phyloP scores from a whole-genome alignment of 202 grass and related monocot species.

The Schoenoplectus triqueter region DNA sequence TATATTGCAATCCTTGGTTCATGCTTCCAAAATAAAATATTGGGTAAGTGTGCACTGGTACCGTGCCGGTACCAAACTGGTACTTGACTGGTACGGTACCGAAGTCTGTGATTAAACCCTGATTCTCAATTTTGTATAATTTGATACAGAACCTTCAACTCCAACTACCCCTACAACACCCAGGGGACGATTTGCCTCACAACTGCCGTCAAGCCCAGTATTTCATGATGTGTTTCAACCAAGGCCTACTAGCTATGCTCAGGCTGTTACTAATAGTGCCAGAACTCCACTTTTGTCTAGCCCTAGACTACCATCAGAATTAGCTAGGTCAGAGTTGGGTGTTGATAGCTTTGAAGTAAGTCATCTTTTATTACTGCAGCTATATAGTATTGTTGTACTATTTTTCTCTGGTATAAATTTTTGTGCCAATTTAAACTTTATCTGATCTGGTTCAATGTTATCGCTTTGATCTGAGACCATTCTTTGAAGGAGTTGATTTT shows the following conservation, averaged over 20 bases:
- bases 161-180: conserved; percentile 47
- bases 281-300: conserved; percentile 38
- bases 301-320: conserved; percentile 23
- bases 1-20: conserved; percentile 33
- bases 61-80: not conserved
- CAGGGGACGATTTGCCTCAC: conserved; percentile 48
- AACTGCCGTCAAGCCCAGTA: conserved; percentile 58
- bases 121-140: conserved; percentile 33
- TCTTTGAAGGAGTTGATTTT: conserved; percentile 55
- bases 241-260: conserved; percentile 72
- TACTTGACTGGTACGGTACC: conserved; percentile 29
- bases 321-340: conserved; percentile 25
- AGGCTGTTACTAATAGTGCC: conserved; percentile 65
- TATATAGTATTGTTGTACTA: conserved; percentile 7
- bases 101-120: not conserved
- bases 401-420: conserved; percentile 30
- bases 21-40: conserved; percentile 1
- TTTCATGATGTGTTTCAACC: conserved; percentile 91
- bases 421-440: conserved; percentile 69
- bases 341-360: conserved; percentile 83
- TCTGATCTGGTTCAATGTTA: conserved; percentile 70
- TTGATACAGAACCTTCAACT: conserved; percentile 69
- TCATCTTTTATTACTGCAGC: conserved; percentile 15
- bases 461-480: conserved; percentile 60
- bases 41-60: not conserved